phyloP scores from a whole-genome alignment of 371 early-diverging fungal genomes.

The Blakeslea trispora region DNA sequence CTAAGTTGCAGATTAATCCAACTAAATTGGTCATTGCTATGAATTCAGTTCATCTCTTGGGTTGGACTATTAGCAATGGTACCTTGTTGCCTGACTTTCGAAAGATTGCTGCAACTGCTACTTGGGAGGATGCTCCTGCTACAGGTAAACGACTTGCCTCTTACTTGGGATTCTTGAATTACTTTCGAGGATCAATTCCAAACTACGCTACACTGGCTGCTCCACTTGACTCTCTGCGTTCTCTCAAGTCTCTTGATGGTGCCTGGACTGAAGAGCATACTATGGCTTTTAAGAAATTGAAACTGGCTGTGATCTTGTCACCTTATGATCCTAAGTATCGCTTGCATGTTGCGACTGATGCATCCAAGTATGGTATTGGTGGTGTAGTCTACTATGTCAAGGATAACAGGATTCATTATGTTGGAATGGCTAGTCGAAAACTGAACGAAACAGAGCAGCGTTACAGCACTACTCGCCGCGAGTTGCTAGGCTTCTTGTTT shows the following conservation, averaged over 20 bases:
- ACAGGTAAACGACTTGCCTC: neutral
- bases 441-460: neutral
- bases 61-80: conserved; percentile 8
- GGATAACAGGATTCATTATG: neutral
- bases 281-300: conserved; percentile 2
- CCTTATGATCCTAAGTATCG: neutral
- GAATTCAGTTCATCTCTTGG: neutral
- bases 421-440: conserved; percentile 8
- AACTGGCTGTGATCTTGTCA: neutral
- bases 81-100: conserved; percentile 4
- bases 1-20: too few species aligned
- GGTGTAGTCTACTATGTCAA: conserved; percentile 7
- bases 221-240: neutral
- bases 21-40: neutral
- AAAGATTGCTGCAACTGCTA: neutral
- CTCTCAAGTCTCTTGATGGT: neutral
- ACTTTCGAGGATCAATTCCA: conserved; percentile 5
- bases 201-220: conserved; percentile 1
- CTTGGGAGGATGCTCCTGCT: conserved; percentile 1
- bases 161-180: conserved; percentile 6
- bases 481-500: conserved; percentile 2
- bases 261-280: conserved; percentile 6
- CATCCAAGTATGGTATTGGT: conserved; percentile 5
- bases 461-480: too few species aligned
- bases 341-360: conserved; percentile 12